Percentiles rank a stretch among this genome's conserved stretches.
These are phyloP conservation scores for Venturia oleaginea DNA, from an alignment of 2,329 filamentous ascomycete genomes.

Conservation along the genomic window DNA sequence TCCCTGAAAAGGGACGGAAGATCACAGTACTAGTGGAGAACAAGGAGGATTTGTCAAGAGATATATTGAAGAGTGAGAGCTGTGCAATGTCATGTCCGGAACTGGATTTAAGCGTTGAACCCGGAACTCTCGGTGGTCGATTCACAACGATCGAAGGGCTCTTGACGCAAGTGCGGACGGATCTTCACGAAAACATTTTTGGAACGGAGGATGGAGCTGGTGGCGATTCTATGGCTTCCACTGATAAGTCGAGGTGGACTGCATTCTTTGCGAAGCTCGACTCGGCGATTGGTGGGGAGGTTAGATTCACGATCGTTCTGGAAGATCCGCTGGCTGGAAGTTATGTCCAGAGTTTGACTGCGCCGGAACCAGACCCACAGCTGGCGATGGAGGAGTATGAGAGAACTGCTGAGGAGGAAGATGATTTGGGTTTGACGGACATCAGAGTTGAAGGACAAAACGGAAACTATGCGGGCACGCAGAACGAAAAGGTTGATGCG, in stretches of 20 bases:
- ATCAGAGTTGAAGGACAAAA: slow-evolving; percentile 84
- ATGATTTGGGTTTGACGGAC: slow-evolving; percentile 80
- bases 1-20: slow-evolving; percentile 75
- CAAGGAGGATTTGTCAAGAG: slow-evolving; percentile 68
- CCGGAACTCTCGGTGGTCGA: slow-evolving; percentile 85
- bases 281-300: slow-evolving; percentile 68
- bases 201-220: slow-evolving; percentile 50
- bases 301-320: slow-evolving; percentile 73
- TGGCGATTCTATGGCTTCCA: slow-evolving; percentile 67
- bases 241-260: slow-evolving; percentile 65
- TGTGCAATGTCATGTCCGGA: slow-evolving; percentile 83
- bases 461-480: neutral
- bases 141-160: slow-evolving; percentile 97
- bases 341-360: slow-evolving; percentile 81
- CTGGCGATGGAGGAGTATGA: slow-evolving; percentile 76
- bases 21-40: slow-evolving; percentile 68
- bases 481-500: neutral
- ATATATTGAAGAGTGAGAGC: slow-evolving; percentile 94
- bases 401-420: slow-evolving; percentile 83
- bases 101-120: slow-evolving; percentile 77
- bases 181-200: slow-evolving; percentile 82
- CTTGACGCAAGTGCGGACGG: slow-evolving; percentile 82
- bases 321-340: slow-evolving; percentile 85
- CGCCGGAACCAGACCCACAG: slow-evolving; percentile 60
- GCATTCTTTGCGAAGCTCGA: slow-evolving; percentile 71